These are phyloP conservation scores for Boletus tomentosulus DNA, from an alignment of 768 basidiomycete species.

Conservation along the genomic window DNA sequence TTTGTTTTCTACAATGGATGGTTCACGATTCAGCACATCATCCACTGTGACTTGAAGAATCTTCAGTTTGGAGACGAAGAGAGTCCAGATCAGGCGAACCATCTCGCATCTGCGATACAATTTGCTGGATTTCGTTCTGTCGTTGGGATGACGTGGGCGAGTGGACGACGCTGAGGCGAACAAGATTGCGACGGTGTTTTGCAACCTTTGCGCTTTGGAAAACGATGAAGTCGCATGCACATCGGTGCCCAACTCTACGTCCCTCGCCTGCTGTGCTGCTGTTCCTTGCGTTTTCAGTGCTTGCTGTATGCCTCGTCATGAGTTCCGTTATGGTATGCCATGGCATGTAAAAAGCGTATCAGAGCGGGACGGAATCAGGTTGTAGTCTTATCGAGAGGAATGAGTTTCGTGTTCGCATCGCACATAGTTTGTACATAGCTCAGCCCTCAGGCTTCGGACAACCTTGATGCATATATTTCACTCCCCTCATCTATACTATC, in stretches of 20 bases:
- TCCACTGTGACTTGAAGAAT: no score
- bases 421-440: neutral
- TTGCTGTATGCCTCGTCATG: neutral
- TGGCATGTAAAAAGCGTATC: neutral
- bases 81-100: neutral
- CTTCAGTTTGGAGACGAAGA: neutral
- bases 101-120: no score
- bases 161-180: no score
- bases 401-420: neutral
- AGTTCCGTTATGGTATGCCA: neutral
- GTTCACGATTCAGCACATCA: no score
- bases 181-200: no score
- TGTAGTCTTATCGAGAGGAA: neutral
- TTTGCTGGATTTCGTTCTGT: no score
- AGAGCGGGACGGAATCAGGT: neutral
- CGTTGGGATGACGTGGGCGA: no score
- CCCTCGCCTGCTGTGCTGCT: neutral
- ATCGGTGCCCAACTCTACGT: no score
- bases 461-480: neutral
- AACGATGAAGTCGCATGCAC: no score
- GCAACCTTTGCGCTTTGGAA: no score
- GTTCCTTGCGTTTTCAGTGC: neutral
- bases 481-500: neutral
- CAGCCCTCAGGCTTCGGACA: neutral
- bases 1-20: no score